phyloP scores from a whole-genome alignment of 1,284 basidiomycete genomes.

The Ustilago cynodontis region DNA sequence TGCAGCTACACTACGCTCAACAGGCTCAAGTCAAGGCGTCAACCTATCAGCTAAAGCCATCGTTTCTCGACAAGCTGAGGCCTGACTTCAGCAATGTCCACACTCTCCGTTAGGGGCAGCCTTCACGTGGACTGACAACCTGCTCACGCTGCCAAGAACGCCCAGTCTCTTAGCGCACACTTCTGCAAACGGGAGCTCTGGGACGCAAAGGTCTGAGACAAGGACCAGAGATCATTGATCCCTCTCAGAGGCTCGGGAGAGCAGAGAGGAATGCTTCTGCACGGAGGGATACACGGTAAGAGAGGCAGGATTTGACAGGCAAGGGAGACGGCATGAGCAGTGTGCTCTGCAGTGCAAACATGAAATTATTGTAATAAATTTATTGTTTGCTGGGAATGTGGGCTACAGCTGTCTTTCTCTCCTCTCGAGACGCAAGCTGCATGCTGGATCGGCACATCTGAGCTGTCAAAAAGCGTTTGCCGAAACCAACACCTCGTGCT shows the following conservation, averaged over 20 bases:
- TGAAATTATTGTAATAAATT: not conserved
- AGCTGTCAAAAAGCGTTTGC: conserved; percentile 2
- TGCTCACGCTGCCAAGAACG: conserved; percentile 5
- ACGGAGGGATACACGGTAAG: not conserved
- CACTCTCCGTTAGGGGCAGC: not conserved
- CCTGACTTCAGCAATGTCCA: no score
- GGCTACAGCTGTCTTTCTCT: conserved; percentile 8
- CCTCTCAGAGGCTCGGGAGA: no score
- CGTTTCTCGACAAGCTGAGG: no score
- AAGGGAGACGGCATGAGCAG: conserved; percentile 3
- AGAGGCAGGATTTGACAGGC: not conserved
- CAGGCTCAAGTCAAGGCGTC: no score
- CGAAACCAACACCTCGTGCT: not conserved
- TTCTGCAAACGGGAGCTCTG: no score
- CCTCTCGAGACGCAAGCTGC: conserved; percentile 2
- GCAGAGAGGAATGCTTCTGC: conserved; percentile 16
- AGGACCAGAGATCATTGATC: no score
- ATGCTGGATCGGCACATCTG: not conserved
- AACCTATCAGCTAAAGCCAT: no score
- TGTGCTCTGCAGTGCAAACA: conserved; percentile 3
- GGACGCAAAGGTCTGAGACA: not conserved
- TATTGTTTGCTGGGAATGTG: conserved; percentile 16
- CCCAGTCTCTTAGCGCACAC: not conserved
- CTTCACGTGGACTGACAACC: not conserved
- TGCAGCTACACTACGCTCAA: no score